Percentiles rank a stretch among this genome's conserved stretches.
Evolutionary conservation across 2,329 filamentous ascomycete genomes (phyloP).

Genomic region (Leptodontidium sp.): DNA sequence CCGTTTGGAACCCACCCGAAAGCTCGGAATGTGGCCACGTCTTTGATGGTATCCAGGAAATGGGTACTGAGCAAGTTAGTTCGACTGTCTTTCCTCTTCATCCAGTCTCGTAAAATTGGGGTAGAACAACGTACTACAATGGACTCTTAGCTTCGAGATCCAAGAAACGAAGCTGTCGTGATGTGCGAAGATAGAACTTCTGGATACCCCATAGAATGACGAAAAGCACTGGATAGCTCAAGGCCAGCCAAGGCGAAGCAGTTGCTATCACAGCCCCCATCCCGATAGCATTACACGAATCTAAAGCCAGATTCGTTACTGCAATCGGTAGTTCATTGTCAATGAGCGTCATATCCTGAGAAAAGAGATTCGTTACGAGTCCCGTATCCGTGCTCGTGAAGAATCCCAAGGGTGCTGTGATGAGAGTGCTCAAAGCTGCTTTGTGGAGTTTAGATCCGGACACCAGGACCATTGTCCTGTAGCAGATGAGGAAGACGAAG

Average conservation of each 20-base stretch:
- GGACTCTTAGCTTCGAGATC: conserved; percentile 54
- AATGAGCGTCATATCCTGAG: conserved; percentile 23
- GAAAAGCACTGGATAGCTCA: conserved; percentile 40
- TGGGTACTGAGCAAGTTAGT: conserved; percentile 55
- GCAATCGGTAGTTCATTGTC: conserved; percentile 19
- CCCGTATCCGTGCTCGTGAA: conserved; percentile 16
- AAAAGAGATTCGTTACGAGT: conserved; percentile 10
- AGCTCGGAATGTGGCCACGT: not conserved
- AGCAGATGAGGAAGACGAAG: conserved; percentile 37
- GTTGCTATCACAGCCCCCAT: conserved; percentile 43
- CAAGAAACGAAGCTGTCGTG: conserved; percentile 56
- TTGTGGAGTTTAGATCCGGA: conserved; percentile 42
- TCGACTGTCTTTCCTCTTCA: no score
- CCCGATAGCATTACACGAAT: conserved; percentile 22
- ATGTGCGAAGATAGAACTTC: conserved; percentile 55
- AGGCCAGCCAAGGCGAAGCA: conserved; percentile 41
- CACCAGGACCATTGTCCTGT: conserved; percentile 31
- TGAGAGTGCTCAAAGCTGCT: conserved; percentile 35
- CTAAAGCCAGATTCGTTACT: conserved; percentile 21
- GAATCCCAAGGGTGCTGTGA: conserved; percentile 25
- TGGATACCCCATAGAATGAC: conserved; percentile 42
- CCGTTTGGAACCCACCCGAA: not conserved
- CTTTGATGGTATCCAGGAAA: not conserved
- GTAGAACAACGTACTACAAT: conserved; percentile 42
- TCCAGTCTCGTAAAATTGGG: no score